Conservation (phyloP, 352 stramenopile species). For the Globisporangium spinosum region DNA sequence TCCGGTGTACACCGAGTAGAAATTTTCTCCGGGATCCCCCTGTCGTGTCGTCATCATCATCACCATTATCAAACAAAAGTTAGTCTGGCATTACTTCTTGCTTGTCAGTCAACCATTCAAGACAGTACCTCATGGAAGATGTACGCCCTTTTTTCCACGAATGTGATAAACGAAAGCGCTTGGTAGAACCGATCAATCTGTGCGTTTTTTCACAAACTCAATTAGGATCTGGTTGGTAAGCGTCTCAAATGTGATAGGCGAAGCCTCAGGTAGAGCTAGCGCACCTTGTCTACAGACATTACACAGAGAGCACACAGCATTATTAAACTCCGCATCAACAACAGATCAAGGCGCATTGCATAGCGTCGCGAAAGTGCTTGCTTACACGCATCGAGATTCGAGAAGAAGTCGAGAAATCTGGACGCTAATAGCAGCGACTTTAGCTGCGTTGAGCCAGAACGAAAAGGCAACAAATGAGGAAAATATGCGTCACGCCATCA, state of each 20-base stretch:
- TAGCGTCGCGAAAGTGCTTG: constrained; percentile 1
- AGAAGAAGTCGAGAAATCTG: constrained; percentile 79
- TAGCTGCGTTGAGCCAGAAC: constrained; percentile 32
- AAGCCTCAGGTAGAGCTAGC: not conserved
- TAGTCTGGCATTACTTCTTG: not conserved
- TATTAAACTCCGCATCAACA: constrained; percentile 4
- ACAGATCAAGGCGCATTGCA: not conserved
- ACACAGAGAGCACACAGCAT: not conserved
- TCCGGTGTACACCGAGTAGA: constrained; percentile 76
- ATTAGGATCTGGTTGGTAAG: not conserved
- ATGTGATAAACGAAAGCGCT: constrained; percentile 50
- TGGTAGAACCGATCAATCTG: constrained; percentile 77
- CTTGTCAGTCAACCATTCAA: not conserved
- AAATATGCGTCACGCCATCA: not conserved
- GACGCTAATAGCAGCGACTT: constrained; percentile 70
- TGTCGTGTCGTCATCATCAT: constrained; percentile 14
- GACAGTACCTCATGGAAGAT: constrained; percentile 57
- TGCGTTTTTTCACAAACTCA: not conserved
- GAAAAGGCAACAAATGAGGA: not conserved
- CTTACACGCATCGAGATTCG: constrained; percentile 73
- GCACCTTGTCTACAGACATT: constrained; percentile 31
- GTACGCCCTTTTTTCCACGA: constrained; percentile 39
- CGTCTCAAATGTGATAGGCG: not conserved
- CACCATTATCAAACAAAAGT: constrained; percentile 6
- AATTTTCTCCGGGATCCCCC: constrained; percentile 71